Evolutionary conservation across 2,329 filamentous ascomycete genomes (phyloP).

Genomic region (Calonectria pseudoturangicola): DNA sequence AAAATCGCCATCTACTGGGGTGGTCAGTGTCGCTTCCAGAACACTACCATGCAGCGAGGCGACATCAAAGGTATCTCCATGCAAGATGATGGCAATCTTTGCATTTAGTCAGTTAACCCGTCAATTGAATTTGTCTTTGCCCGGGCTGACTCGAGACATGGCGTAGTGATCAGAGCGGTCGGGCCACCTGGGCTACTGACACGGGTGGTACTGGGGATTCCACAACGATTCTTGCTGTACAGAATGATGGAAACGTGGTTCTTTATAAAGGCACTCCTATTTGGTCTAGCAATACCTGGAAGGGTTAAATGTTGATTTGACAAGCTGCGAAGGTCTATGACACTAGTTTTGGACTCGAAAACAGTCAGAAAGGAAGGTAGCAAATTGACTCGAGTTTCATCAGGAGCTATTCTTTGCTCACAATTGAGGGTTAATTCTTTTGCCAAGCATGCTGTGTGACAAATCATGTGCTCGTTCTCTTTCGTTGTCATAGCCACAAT

Average conservation of each 20-base stretch:
- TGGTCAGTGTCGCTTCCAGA: neutral
- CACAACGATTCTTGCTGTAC: conserved; percentile 53
- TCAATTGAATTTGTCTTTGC: neutral
- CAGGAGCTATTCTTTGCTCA: too few species aligned
- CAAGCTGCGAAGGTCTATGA: too few species aligned
- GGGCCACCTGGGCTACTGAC: conserved; percentile 54
- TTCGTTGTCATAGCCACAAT: too few species aligned
- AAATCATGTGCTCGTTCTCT: too few species aligned
- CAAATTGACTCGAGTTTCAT: too few species aligned
- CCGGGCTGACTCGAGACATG: neutral
- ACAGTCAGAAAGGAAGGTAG: too few species aligned
- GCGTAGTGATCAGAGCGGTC: conserved; percentile 44
- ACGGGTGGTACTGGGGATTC: conserved; percentile 48
- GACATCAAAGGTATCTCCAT: neutral
- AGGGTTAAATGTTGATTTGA: conserved; percentile 43
- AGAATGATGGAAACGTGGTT: conserved; percentile 59
- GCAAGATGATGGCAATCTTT: neutral
- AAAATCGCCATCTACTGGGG: neutral
- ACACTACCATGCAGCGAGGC: neutral
- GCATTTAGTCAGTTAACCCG: neutral
- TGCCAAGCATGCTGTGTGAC: too few species aligned
- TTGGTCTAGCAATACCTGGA: conserved; percentile 56
- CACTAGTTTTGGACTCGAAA: too few species aligned
- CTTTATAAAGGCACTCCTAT: conserved; percentile 58
- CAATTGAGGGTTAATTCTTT: too few species aligned